A percentile compares a stretch with the other conserved stretches of the same genome.
Conservation (phyloP, 2,329 filamentous ascomycete species). For the Trichoderma guizhouense region DNA sequence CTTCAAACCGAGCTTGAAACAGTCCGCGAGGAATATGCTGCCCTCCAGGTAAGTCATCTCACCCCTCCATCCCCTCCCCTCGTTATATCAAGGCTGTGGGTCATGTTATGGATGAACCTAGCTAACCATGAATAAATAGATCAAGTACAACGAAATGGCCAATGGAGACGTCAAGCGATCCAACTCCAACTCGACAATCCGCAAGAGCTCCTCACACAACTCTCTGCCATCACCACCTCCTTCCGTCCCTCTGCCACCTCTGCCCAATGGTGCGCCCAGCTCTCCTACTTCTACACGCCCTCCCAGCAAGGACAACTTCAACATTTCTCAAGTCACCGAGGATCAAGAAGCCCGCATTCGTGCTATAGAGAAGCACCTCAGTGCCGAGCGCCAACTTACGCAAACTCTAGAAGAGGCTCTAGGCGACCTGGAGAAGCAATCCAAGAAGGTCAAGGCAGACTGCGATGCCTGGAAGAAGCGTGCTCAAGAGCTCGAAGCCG, state of each 20-base stretch:
- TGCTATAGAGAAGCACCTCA: slow-evolving; percentile 94
- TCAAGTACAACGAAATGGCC: slow-evolving; percentile 56
- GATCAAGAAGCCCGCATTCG: slow-evolving; percentile 94
- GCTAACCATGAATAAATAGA: slow-evolving; percentile 40
- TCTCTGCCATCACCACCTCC: slow-evolving; percentile 92
- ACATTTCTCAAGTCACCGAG: slow-evolving; percentile 76
- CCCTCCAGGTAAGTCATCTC: slow-evolving; percentile 64
- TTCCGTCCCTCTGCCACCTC: slow-evolving; percentile 89
- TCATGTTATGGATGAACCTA: not conserved
- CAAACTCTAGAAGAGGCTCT: slow-evolving; percentile 93
- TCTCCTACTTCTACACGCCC: slow-evolving; percentile 63
- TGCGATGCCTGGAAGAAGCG: slow-evolving; percentile 89
- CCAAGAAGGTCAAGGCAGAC: slow-evolving; percentile 87
- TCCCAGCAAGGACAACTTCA: slow-evolving; percentile 70
- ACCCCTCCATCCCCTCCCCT: not conserved
- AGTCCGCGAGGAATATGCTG: slow-evolving; percentile 65
- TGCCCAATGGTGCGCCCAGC: slow-evolving; percentile 61
- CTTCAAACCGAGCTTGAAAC: slow-evolving; percentile 67
- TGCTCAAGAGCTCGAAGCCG: slow-evolving; percentile 68
- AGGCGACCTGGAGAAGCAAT: slow-evolving; percentile 86
- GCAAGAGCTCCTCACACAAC: slow-evolving; percentile 78
- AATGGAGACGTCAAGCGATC: slow-evolving; percentile 53
- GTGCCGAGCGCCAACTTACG: slow-evolving; percentile 93
- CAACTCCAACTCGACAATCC: slow-evolving; percentile 66
- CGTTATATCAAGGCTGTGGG: not conserved